A percentile compares a stretch with the other conserved stretches of the same genome.
Evolutionary conservation across 2,329 filamentous ascomycete species (phyloP).

Genomic region (Chaetomiaceae sp.): DNA sequence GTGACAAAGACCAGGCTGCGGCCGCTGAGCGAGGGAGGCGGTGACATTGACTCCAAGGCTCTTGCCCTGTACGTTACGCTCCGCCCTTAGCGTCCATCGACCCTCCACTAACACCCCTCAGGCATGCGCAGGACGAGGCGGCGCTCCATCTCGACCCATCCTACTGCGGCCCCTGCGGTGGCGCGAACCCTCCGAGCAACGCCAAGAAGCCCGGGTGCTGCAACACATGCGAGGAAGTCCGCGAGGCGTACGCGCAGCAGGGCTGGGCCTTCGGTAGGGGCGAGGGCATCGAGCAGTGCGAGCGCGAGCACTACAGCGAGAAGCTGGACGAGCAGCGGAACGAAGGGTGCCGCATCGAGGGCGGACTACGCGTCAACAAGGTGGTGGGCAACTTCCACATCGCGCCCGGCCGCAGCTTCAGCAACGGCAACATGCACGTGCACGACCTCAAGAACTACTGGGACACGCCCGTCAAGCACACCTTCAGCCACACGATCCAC

Average conservation of each 20-base stretch:
- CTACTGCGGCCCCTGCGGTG: conserved; percentile 94
- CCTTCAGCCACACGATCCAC: conserved; percentile 86
- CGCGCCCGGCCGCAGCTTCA: conserved; percentile 92
- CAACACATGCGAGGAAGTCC: conserved; percentile 94
- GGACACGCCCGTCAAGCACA: conserved; percentile 70
- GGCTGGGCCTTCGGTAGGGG: conserved; percentile 94
- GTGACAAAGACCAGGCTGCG: conserved; percentile 84
- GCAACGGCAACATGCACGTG: conserved; percentile 93
- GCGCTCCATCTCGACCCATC: conserved; percentile 78
- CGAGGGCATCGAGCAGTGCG: conserved; percentile 90
- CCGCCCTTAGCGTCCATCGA: too few relatives aligned
- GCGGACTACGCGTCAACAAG: conserved; percentile 91
- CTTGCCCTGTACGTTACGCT: conserved; percentile 57
- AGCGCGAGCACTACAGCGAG: conserved; percentile 89
- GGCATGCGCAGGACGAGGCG: conserved; percentile 62
- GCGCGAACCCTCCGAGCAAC: conserved; percentile 67
- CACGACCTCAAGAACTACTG: conserved; percentile 97
- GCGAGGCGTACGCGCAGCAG: conserved; percentile 83
- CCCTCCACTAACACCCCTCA: conserved; percentile 14
- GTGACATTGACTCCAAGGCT: conserved; percentile 65
- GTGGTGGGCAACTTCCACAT: conserved; percentile 98
- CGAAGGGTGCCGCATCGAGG: conserved; percentile 93
- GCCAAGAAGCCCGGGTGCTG: conserved; percentile 85
- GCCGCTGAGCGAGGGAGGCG: conserved; percentile 68
- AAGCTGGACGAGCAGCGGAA: conserved; percentile 80